Percentiles rank a stretch among this genome's conserved stretches.
phyloP scores from a whole-genome alignment of 129 eudicot species.

The Arctium lappa region DNA sequence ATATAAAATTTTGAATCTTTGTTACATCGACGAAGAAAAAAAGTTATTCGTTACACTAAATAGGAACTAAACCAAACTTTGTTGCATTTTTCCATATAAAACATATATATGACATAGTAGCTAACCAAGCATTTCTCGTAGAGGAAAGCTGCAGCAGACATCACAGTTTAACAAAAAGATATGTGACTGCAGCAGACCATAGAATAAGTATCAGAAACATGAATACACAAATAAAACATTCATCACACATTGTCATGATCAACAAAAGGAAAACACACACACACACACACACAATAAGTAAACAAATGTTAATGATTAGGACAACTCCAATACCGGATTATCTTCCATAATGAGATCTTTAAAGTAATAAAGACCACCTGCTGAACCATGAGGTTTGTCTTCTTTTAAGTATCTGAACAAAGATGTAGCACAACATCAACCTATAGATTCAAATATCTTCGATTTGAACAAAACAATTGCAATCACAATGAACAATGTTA shows the following conservation, averaged over 20 bases:
- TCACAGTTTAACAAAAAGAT: conserved; percentile 90
- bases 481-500: background rate
- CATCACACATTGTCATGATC: background rate
- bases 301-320: conserved; percentile 4
- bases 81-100: background rate
- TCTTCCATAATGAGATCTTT: conserved; percentile 92
- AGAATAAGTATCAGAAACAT: conserved; percentile 11
- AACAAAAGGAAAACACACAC: background rate
- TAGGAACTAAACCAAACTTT: background rate
- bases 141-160: conserved; percentile 92
- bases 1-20: background rate
- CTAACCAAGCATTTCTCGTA: conserved; percentile 86
- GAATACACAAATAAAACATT: background rate
- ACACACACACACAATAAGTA: background rate
- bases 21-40: background rate
- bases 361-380: conserved; percentile 85
- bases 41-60: background rate
- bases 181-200: conserved; percentile 69
- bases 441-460: background rate
- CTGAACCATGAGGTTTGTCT: conserved; percentile 98
- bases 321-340: conserved; percentile 49
- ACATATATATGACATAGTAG: background rate
- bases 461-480: background rate
- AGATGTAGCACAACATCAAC: background rate
- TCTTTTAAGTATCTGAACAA: conserved; percentile 76